Evolutionary conservation across 2,329 filamentous ascomycete genomes (phyloP).

Genomic region (Exutisphaerella laricina): DNA sequence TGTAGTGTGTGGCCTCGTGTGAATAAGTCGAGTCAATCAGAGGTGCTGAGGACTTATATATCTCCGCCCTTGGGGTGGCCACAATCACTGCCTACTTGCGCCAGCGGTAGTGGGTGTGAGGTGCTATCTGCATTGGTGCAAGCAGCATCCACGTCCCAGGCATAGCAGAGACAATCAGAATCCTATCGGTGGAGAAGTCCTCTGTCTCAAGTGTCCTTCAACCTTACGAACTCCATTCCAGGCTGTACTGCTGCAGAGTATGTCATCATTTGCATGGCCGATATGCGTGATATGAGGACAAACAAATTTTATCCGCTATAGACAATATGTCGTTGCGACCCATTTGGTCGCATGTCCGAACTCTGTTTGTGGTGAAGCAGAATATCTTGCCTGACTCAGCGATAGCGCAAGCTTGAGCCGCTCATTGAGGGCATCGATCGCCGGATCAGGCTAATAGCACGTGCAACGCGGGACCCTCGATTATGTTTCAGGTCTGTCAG

Average conservation of each 20-base stretch:
- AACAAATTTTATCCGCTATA: neutral
- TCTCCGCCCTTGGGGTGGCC: neutral
- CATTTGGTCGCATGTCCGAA: neutral
- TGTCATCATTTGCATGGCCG: neutral
- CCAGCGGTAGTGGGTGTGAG: neutral
- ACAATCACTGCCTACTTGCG: neutral
- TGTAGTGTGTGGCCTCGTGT: neutral
- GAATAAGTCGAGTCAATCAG: neutral
- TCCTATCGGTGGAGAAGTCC: too few species aligned
- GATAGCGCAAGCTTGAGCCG: neutral
- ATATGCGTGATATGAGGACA: neutral
- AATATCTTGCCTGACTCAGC: neutral
- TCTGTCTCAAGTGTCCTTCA: too few species aligned
- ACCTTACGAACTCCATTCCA: too few species aligned
- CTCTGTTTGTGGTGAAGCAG: neutral
- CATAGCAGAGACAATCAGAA: neutral
- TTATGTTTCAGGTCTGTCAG: too few species aligned
- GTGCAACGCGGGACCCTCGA: too few species aligned
- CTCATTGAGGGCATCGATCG: too few species aligned
- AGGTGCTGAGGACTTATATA: neutral
- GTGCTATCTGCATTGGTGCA: too few species aligned
- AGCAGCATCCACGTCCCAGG: too few species aligned
- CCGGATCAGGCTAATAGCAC: too few species aligned
- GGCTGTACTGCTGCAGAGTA: neutral
- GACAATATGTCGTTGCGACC: neutral